Base-by-base conservation (phyloP, 2,329 filamentous ascomycete species). In the Ophiosphaerella korrae region DNA sequence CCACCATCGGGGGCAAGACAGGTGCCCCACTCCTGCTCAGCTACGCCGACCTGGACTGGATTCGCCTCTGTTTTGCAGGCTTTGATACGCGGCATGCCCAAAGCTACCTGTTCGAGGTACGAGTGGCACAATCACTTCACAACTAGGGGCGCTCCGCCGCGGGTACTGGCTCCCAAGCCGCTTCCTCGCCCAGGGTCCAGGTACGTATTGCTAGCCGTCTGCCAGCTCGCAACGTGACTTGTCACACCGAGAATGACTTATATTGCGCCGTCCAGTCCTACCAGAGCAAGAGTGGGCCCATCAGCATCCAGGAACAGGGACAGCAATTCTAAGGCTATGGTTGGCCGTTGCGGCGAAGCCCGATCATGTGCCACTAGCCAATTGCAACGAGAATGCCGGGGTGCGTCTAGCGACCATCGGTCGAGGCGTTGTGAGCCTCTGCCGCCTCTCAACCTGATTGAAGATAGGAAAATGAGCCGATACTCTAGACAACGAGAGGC, bases 111-210 rank as follows among this genome's bases (percentile, higher is more conserved):
- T 58, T 47, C 36, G 57, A 57, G 40, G 60, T 55, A 58, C 54
- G 49, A 66, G 54, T 69, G 64, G 67, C 57, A 58, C 56, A 58
- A 50, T 56, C 42, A 44, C 56, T 53, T 49, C 53, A 54, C 58
- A 55, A 58, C 56, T 62, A 58, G 48, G 48, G 51, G 53, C 39
- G 53, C 52, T 55, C 50, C 55, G 59, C 48, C 42, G 56, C 65
- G 57, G 64, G 61, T 62, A 68, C 60, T 67, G 65, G 59, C 62
- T 62, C 51, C 52, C 55, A 58, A 59, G 53, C 64, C 62, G 63
- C 55, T 58, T 55, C 50, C 52, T 58, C 47, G 43, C 52, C 57
- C 61, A 55, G 59, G 62, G 56, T 57, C 62, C 57, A 57, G 54
- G 63, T 63, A 61, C 53, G 37, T 39, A 23, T 55, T 48, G 52